Evolutionary conservation across 495 filamentous ascomycete genomes (phyloP).

Genomic region (Hyaloscypha variabilis): DNA sequence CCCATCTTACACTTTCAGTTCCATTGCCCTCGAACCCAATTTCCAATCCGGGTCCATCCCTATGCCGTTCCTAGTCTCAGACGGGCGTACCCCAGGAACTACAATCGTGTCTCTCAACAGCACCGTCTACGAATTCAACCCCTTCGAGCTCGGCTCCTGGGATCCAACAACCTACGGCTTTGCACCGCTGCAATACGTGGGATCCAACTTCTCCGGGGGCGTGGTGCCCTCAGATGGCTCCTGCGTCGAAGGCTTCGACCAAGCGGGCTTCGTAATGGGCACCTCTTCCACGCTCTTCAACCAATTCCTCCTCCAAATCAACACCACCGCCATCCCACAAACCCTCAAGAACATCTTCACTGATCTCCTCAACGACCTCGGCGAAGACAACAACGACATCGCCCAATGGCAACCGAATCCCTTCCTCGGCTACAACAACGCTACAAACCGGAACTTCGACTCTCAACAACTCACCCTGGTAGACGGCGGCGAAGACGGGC

Average conservation of each 20-base stretch:
- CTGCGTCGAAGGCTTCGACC: constrained; percentile 84
- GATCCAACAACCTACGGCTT: constrained; percentile 85
- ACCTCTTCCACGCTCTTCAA: constrained; percentile 95
- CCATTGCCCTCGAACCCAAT: constrained; percentile 67
- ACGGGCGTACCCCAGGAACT: constrained; percentile 70
- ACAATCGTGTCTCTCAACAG: constrained; percentile 70
- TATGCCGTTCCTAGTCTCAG: constrained; percentile 81
- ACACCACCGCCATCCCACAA: constrained; percentile 53
- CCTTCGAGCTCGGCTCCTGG: constrained; percentile 83
- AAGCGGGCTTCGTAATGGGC: constrained; percentile 83
- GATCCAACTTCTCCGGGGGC: constrained; percentile 77
- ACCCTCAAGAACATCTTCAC: constrained; percentile 53
- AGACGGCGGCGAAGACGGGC: constrained; percentile 83
- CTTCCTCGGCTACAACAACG: constrained; percentile 71
- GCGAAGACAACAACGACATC: constrained; percentile 69
- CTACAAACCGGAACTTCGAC: constrained; percentile 60
- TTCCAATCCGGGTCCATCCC: constrained; percentile 76
- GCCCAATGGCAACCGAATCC: constrained; percentile 85
- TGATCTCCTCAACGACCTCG: constrained; percentile 56
- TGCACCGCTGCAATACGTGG: constrained; percentile 72
- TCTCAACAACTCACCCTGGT: constrained; percentile 69
- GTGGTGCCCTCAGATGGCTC: constrained; percentile 41
- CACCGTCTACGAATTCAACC: constrained; percentile 86
- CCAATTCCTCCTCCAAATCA: constrained; percentile 63
- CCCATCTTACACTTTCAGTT: constrained; percentile 82